Conservation (phyloP, 176 grass and related monocot genomes). For the Oryza glaberrima region DNA sequence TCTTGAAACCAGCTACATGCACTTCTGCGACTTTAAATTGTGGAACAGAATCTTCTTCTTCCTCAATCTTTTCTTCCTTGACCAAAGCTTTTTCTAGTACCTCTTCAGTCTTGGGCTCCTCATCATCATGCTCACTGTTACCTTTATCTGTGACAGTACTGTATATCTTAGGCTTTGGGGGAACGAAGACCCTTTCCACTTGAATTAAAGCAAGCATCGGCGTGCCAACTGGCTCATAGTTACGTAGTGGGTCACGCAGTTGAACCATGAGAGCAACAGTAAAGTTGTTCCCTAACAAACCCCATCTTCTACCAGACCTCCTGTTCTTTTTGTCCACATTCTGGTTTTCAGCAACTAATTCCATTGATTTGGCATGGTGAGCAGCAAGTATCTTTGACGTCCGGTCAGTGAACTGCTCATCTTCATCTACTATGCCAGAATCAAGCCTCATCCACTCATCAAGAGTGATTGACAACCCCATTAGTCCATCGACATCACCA, state of each 20-base stretch:
- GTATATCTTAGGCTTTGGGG: constrained; percentile 93
- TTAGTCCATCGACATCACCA: constrained; percentile 85
- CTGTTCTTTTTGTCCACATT: constrained; percentile 64
- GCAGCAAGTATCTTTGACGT: constrained; percentile 93
- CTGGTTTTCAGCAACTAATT: constrained; percentile 61
- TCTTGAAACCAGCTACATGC: constrained; percentile 91
- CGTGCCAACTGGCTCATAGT: constrained; percentile 88
- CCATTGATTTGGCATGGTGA: constrained; percentile 93
- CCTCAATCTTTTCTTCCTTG: constrained; percentile 51
- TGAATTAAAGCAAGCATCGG: constrained; percentile 97
- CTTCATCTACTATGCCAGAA: constrained; percentile 80
- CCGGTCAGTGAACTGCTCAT: constrained; percentile 75
- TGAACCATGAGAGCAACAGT: constrained; percentile 98
- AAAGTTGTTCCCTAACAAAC: constrained; percentile 93
- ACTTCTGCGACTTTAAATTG: constrained; percentile 96
- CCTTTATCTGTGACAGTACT: constrained; percentile 61
- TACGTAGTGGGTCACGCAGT: constrained; percentile 80
- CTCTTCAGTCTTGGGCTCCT: constrained; percentile 59
- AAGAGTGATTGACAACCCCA: constrained; percentile 89
- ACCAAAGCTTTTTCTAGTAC: constrained; percentile 53
- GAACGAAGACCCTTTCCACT: constrained; percentile 93
- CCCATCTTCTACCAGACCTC: constrained; percentile 85
- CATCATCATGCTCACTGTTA: constrained; percentile 63
- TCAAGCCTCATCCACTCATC: constrained; percentile 98
- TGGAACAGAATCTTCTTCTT: constrained; percentile 57